These are phyloP conservation scores for Galeopsis tetrahit DNA, from an alignment of 257 asterid species.

Conservation along the genomic window DNA sequence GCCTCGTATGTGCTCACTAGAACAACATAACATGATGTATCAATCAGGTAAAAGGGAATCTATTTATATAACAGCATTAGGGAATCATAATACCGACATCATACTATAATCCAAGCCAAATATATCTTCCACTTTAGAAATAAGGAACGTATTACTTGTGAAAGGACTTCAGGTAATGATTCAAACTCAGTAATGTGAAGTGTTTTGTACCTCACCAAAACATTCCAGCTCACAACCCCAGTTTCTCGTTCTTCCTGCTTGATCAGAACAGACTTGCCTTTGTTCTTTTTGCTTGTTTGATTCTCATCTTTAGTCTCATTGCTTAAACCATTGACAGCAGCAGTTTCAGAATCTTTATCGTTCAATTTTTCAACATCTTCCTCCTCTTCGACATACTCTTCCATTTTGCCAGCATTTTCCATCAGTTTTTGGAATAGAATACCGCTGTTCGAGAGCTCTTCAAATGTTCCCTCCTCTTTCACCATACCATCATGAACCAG, in stretches of 20 bases:
- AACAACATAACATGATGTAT: conserved; percentile 1
- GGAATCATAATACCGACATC: not conserved
- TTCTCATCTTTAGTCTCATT: conserved; percentile 51
- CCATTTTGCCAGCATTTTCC: conserved; percentile 99
- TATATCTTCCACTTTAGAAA: conserved; percentile 1
- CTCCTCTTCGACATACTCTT: conserved; percentile 76
- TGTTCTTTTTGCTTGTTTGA: conserved; percentile 52
- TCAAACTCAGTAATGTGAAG: conserved; percentile 20
- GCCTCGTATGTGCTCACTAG: not conserved
- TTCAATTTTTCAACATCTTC: conserved; percentile 48
- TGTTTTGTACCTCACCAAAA: conserved; percentile 66
- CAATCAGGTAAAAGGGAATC: not conserved
- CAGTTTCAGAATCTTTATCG: conserved; percentile 44
- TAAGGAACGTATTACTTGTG: not conserved
- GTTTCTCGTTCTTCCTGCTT: conserved; percentile 99
- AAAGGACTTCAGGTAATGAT: not conserved
- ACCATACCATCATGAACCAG: conserved; percentile 92
- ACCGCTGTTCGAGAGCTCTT: conserved; percentile 87
- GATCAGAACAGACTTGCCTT: conserved; percentile 83
- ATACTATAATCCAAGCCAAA: not conserved
- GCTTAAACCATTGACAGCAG: conserved; percentile 55
- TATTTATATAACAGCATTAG: not conserved
- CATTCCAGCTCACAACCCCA: conserved; percentile 90
- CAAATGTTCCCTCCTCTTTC: conserved; percentile 98
- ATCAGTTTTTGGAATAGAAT: conserved; percentile 76